A percentile compares a stretch with the other conserved stretches of the same genome.
Conservation (phyloP, 225 moss, liverwort and hornwort species). For the Takakia lepidozioides region DNA sequence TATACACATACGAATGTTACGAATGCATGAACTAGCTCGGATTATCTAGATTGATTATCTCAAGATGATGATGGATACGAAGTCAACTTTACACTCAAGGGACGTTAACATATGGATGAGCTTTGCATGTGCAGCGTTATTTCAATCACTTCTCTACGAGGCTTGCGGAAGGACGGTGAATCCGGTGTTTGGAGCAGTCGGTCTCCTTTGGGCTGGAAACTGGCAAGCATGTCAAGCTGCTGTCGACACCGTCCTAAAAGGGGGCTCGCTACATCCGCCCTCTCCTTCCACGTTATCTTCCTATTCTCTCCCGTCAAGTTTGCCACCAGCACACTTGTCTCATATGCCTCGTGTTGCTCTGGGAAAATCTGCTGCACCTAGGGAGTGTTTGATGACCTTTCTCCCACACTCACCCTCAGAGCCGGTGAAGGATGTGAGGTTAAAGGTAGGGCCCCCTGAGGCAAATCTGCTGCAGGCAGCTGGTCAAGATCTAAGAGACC, state of each 20-base stretch:
- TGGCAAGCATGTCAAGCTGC: slow-evolving; percentile 61
- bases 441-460: no score
- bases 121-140: slow-evolving; percentile 52
- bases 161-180: slow-evolving; percentile 72
- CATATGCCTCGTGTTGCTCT: not conserved
- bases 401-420: no score
- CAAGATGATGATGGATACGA: no score
- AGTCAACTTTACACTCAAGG: no score
- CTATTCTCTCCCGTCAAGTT: slow-evolving; percentile 4
- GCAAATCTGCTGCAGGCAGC: no score
- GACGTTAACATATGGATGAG: no score
- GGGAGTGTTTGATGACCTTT: not conserved
- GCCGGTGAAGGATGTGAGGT: no score
- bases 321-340: no score
- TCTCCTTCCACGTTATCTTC: slow-evolving; percentile 24
- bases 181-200: slow-evolving; percentile 69
- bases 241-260: slow-evolving; percentile 56
- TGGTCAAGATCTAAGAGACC: no score
- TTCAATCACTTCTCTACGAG: slow-evolving; percentile 69
- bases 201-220: slow-evolving; percentile 50
- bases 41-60: no score
- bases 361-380: slow-evolving; percentile 4
- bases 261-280: slow-evolving; percentile 31
- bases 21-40: no score
- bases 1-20: no score